Percentiles rank a stretch among this genome's conserved stretches.
phyloP scores from a whole-genome alignment of 306 rosid genomes.

The Malus orientalis region DNA sequence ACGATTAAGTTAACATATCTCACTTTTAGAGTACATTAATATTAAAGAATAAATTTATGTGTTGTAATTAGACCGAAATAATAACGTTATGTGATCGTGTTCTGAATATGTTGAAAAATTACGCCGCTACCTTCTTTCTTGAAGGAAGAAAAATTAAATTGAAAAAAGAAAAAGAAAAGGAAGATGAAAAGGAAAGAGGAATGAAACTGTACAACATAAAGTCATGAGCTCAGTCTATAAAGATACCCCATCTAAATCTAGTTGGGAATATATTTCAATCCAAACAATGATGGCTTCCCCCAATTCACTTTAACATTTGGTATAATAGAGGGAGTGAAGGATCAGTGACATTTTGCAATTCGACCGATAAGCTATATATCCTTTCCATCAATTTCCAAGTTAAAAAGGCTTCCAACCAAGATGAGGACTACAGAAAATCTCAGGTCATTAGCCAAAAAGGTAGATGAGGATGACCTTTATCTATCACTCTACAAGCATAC shows the following conservation, averaged over 20 bases:
- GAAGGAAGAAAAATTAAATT: conserved; percentile 14
- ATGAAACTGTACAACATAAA: conserved; percentile 31
- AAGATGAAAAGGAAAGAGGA: conserved; percentile 12
- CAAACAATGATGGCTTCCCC: conserved; percentile 43
- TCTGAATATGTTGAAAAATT: no score
- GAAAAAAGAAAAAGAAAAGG: conserved; percentile 24
- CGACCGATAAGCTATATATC: conserved; percentile 29
- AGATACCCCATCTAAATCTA: conserved; percentile 41
- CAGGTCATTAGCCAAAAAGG: conserved; percentile 16
- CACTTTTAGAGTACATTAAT: no score
- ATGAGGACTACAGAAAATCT: conserved; percentile 30
- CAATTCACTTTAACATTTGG: conserved; percentile 36
- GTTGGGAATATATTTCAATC: conserved; percentile 58
- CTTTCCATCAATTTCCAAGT: conserved; percentile 65
- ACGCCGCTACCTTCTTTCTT: conserved; percentile 9
- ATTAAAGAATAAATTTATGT: no score
- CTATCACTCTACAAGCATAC: background rate
- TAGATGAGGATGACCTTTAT: conserved; percentile 13
- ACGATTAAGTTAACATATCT: no score
- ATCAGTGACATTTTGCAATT: conserved; percentile 12
- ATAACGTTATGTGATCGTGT: no score
- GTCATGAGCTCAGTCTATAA: conserved; percentile 44
- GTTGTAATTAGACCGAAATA: no score
- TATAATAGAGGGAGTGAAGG: conserved; percentile 9
- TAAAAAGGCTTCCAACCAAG: conserved; percentile 63